A percentile compares a stretch with the other conserved stretches of the same genome.
Evolutionary conservation across 108 stramenopile species (phyloP).

Genomic region (Cyclotella baltica): DNA sequence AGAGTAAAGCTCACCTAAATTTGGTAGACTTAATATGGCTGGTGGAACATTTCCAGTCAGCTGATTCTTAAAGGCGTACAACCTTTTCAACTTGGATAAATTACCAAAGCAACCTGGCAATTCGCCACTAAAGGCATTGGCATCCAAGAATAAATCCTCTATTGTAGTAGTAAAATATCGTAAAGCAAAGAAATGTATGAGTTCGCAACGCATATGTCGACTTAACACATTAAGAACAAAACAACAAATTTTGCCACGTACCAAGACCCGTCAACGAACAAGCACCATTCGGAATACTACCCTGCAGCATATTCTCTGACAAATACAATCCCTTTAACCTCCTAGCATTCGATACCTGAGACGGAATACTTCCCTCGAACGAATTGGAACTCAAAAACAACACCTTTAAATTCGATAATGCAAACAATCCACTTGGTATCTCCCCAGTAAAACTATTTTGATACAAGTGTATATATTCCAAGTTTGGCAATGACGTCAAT

Average conservation of each 20-base stretch:
- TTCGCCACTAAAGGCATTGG: slow-evolving; percentile 40
- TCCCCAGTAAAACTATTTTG: slow-evolving; percentile 45
- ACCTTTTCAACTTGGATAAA: slow-evolving; percentile 28
- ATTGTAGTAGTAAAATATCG: not conserved
- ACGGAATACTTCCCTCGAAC: slow-evolving; percentile 58
- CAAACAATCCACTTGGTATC: slow-evolving; percentile 29
- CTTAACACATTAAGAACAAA: too few relatives aligned
- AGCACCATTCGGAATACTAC: slow-evolving; percentile 60
- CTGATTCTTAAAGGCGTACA: slow-evolving; percentile 44
- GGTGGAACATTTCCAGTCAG: slow-evolving; percentile 39
- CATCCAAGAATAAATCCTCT: slow-evolving; percentile 48
- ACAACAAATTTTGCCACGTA: too few relatives aligned
- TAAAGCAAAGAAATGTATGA: not conserved
- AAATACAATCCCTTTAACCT: slow-evolving; percentile 64
- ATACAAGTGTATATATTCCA: slow-evolving; percentile 42
- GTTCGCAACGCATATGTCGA: too few relatives aligned
- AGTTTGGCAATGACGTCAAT: slow-evolving; percentile 24
- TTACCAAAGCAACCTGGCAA: slow-evolving; percentile 37
- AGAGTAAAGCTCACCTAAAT: slow-evolving; percentile 7
- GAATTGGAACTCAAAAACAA: slow-evolving; percentile 54
- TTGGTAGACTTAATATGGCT: slow-evolving; percentile 31
- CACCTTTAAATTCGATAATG: slow-evolving; percentile 26
- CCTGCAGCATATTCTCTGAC: slow-evolving; percentile 65
- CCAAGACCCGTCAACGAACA: slow-evolving; percentile 56
- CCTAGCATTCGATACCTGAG: slow-evolving; percentile 38